Conservation (phyloP, 805 yeast genomes). For the Candida michaelii region DNA sequence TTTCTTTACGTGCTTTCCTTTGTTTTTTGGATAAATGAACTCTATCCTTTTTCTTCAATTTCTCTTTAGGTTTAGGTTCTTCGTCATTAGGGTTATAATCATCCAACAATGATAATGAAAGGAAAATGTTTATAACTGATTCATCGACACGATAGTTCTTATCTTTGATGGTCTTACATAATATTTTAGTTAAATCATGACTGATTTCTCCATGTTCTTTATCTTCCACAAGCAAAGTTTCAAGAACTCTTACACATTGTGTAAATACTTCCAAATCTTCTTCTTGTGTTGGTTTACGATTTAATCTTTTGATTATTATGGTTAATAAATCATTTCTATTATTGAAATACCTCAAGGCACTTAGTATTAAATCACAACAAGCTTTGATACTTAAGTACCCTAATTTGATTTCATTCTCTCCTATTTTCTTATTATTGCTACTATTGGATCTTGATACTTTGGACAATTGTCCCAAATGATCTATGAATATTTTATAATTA, state of each 20-base stretch:
- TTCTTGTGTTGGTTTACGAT: constrained; percentile 54
- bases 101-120: constrained; percentile 63
- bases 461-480: constrained; percentile 47
- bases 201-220: constrained; percentile 77
- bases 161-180: constrained; percentile 68
- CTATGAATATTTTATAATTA: constrained; percentile 68
- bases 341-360: constrained; percentile 75
- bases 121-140: constrained; percentile 68
- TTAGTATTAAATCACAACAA: constrained; percentile 68
- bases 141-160: constrained; percentile 83
- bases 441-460: constrained; percentile 39
- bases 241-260: constrained; percentile 63
- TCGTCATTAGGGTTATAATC: constrained; percentile 70
- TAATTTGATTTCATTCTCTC: constrained; percentile 36
- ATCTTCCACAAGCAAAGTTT: constrained; percentile 73
- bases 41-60: constrained; percentile 79
- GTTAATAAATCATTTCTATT: constrained; percentile 72
- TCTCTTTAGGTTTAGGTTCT: constrained; percentile 40
- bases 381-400: constrained; percentile 70
- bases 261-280: constrained; percentile 50
- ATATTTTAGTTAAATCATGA: constrained; percentile 64
- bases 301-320: constrained; percentile 65
- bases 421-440: constrained; percentile 30
- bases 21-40: constrained; percentile 90
- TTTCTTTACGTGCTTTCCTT: constrained; percentile 82